These are phyloP conservation scores for Nakaseomyces nivariensis DNA, from an alignment of 1,139 yeast species.

Conservation along the genomic window DNA sequence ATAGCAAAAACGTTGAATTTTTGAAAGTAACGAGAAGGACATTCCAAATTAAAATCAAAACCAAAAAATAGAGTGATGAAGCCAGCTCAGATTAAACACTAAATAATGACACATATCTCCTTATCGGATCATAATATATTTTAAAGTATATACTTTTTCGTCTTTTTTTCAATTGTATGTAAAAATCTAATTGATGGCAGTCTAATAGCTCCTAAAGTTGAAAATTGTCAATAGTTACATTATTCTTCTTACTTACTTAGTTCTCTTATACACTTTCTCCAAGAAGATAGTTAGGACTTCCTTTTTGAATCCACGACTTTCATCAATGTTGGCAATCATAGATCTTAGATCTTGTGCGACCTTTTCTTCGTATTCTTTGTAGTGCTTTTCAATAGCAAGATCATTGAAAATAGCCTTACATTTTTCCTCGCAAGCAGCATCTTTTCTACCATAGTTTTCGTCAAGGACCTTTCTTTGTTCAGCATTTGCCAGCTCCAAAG, in stretches of 20 bases:
- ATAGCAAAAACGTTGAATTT: slow-evolving; percentile 20
- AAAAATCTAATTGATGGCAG: not conserved
- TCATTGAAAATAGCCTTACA: slow-evolving; percentile 71
- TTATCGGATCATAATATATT: too few species aligned
- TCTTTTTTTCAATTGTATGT: not conserved
- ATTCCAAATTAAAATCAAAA: slow-evolving; percentile 21
- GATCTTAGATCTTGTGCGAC: slow-evolving; percentile 54
- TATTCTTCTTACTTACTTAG: slow-evolving; percentile 38
- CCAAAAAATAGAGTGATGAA: not conserved
- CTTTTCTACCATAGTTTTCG: slow-evolving; percentile 81
- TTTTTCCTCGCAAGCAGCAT: slow-evolving; percentile 53
- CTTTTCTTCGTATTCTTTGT: slow-evolving; percentile 73
- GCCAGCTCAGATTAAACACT: too few species aligned
- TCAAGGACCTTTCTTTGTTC: slow-evolving; percentile 80
- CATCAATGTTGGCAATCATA: slow-evolving; percentile 67
- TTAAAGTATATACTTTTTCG: too few species aligned
- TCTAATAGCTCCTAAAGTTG: too few species aligned
- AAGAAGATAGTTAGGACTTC: slow-evolving; percentile 77
- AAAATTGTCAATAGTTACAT: too few species aligned
- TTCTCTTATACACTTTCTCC: slow-evolving; percentile 86
- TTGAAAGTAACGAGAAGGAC: slow-evolving; percentile 23
- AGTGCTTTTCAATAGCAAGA: slow-evolving; percentile 59
- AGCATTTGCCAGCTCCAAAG: slow-evolving; percentile 65
- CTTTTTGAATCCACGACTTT: slow-evolving; percentile 82
- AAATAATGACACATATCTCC: too few species aligned